A percentile compares a stretch with the other conserved stretches of the same genome.
phyloP scores from a whole-genome alignment of 441 rosid species.

The Kokia cookei region DNA sequence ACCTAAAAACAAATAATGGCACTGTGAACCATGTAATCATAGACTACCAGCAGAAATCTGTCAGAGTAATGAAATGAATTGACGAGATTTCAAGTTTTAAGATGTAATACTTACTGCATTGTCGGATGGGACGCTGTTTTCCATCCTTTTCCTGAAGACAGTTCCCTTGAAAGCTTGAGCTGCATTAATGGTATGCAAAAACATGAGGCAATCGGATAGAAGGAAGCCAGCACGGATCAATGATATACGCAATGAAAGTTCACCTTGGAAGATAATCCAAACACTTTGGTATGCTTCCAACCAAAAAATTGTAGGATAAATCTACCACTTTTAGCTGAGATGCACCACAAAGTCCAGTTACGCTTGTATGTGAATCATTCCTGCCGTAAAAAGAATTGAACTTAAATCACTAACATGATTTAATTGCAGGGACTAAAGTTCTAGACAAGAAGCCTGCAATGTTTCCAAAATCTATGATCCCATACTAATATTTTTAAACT shows the following conservation, averaged over 20 bases:
- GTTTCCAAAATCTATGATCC: background rate
- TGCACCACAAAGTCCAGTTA: slow-evolving; percentile 61
- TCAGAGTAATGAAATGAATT: background rate
- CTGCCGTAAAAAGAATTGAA: slow-evolving; percentile 29
- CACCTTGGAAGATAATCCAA: slow-evolving; percentile 72
- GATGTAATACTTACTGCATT: slow-evolving; percentile 48
- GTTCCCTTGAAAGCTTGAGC: slow-evolving; percentile 90
- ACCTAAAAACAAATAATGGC: slow-evolving; percentile 27
- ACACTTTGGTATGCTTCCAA: slow-evolving; percentile 82
- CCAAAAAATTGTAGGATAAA: slow-evolving; percentile 80
- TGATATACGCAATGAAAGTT: slow-evolving; percentile 8
- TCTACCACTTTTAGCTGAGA: slow-evolving; percentile 70
- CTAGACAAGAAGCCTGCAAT: background rate
- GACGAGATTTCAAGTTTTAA: slow-evolving; percentile 1
- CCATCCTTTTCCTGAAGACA: slow-evolving; percentile 62
- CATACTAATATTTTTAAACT: background rate
- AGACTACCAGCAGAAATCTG: background rate
- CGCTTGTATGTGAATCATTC: slow-evolving; percentile 51
- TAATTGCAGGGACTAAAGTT: background rate
- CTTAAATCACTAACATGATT: background rate
- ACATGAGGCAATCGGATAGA: slow-evolving; percentile 8
- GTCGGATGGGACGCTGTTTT: slow-evolving; percentile 63
- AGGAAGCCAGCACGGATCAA: background rate
- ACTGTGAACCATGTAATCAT: slow-evolving; percentile 7
- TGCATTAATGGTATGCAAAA: slow-evolving; percentile 21